These are phyloP conservation scores for Tilletia indica DNA, from an alignment of 1,284 basidiomycete genomes.

Conservation along the genomic window DNA sequence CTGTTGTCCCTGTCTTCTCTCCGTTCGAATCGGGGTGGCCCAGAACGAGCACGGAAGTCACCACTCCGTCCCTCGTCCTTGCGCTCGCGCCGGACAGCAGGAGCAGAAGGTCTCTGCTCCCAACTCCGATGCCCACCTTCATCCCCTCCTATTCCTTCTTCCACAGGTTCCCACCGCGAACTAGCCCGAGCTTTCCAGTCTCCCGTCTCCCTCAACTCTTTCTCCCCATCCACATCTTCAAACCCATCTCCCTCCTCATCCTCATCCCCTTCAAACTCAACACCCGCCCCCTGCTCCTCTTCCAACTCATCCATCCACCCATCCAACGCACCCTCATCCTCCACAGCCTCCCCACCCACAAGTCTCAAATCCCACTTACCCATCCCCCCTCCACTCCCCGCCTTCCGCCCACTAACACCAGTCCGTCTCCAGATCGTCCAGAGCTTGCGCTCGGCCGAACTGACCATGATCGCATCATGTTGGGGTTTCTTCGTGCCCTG, in stretches of 20 bases:
- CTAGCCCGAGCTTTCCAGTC: no score
- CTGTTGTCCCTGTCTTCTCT: no score
- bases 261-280: not conserved
- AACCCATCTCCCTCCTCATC: not conserved
- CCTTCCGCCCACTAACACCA: constrained; percentile 2
- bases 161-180: no score
- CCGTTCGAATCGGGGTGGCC: no score
- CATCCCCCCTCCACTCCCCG: not conserved
- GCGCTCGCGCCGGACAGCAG: no score
- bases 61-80: no score
- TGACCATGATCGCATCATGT: constrained; percentile 16
- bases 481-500: not conserved
- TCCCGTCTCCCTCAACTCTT: not conserved
- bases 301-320: not conserved
- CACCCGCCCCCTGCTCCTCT: not conserved
- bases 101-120: no score
- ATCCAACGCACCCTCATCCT: not conserved
- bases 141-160: no score
- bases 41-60: no score
- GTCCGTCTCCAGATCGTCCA: constrained; percentile 16
- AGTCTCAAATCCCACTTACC: constrained; percentile 14
- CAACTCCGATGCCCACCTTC: no score
- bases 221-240: not conserved
- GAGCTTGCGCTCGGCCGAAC: not conserved
- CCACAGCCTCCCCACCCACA: constrained; percentile 17